phyloP scores from a whole-genome alignment of 2,329 filamentous ascomycete species.

The Pseudopyricularia cyperi region DNA sequence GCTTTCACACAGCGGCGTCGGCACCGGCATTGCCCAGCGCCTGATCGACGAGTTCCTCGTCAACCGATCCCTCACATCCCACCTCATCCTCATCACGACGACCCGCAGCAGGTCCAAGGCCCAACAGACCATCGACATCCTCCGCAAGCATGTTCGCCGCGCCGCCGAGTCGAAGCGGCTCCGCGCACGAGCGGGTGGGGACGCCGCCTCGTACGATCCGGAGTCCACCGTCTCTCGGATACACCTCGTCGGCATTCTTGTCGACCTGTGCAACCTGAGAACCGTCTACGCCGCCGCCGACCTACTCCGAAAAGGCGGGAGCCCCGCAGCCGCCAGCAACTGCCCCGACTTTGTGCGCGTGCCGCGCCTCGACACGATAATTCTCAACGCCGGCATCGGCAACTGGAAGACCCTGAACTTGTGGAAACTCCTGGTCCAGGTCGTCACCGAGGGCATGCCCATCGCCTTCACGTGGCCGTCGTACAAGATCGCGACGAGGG shows the following conservation, averaged over 20 bases:
- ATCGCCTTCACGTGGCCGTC: conserved; percentile 63
- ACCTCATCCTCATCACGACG: conserved; percentile 70
- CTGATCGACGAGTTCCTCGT: conserved; percentile 82
- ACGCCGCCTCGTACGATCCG: conserved; percentile 23
- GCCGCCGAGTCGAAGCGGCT: conserved; percentile 27
- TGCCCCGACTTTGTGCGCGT: conserved; percentile 31
- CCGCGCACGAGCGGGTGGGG: conserved; percentile 22
- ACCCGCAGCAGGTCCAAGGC: conserved; percentile 68
- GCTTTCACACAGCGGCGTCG: conserved; percentile 55
- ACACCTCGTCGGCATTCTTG: conserved; percentile 43
- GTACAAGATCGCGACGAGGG: conserved; percentile 54
- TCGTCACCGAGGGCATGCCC: conserved; percentile 46
- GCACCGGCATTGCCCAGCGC: conserved; percentile 69
- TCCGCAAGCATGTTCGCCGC: conserved; percentile 49
- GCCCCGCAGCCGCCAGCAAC: conserved; percentile 19
- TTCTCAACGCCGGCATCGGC: conserved; percentile 82
- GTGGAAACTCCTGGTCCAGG: conserved; percentile 36
- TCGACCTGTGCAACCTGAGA: conserved; percentile 47
- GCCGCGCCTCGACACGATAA: conserved; percentile 62
- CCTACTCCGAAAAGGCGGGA: conserved; percentile 23
- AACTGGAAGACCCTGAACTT: conserved; percentile 75
- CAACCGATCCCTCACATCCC: conserved; percentile 49
- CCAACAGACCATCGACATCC: conserved; percentile 51
- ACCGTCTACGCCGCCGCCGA: conserved; percentile 36
- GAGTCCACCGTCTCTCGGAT: conserved; percentile 33